A percentile compares a stretch with the other conserved stretches of the same genome.
phyloP scores from a whole-genome alignment of 345 rosid genomes.

The Clausena lansium region DNA sequence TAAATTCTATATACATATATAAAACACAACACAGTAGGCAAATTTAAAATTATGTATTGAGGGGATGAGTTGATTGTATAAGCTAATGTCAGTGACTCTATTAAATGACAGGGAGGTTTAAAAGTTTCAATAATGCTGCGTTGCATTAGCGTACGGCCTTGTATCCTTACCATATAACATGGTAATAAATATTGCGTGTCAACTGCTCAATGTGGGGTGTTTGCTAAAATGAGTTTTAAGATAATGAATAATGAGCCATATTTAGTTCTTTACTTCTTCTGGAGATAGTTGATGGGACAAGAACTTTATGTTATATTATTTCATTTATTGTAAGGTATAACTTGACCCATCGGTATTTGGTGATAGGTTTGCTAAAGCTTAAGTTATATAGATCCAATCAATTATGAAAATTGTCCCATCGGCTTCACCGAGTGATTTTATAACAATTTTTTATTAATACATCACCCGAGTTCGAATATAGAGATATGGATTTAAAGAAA shows the following conservation, averaged over 20 bases:
- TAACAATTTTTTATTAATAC: too few relatives aligned
- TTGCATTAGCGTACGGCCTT: constrained; percentile 10
- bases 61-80: background rate
- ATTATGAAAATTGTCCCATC: too few relatives aligned
- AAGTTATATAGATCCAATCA: background rate
- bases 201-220: background rate
- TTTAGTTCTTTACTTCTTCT: background rate
- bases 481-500: too few relatives aligned
- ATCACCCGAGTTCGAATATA: too few relatives aligned
- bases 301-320: too few relatives aligned
- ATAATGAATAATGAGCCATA: too few relatives aligned
- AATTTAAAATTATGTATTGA: background rate
- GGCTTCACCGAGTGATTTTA: too few relatives aligned
- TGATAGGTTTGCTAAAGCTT: background rate
- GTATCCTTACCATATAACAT: constrained; percentile 18
- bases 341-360: background rate
- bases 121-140: background rate
- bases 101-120: background rate
- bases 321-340: background rate
- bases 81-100: background rate
- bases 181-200: background rate
- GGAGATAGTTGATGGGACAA: background rate
- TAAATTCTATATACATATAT: too few relatives aligned
- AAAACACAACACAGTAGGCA: too few relatives aligned
- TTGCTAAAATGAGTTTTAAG: background rate